Evolutionary conservation across 257 asterid species (phyloP), one percentile per base, ranked within the genome.

Genomic region (Solanum chaucha): DNA sequence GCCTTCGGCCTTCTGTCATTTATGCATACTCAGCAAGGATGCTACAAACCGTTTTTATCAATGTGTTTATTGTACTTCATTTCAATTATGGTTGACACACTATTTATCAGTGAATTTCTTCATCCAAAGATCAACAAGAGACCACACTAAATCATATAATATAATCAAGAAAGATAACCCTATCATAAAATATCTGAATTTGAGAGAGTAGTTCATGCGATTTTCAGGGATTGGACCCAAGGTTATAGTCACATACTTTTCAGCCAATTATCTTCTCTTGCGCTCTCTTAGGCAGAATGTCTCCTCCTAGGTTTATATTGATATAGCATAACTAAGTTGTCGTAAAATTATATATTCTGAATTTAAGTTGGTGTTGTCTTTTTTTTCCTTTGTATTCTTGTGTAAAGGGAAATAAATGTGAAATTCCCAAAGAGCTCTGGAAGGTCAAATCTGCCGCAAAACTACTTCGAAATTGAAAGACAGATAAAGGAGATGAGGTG

Each of bases 371-470:
- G 88, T 26, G 48, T 36, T 55, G 24, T 32, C 70, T 58, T 35
- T 82, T 28, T 73, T 88, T 73, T 22, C 26, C 64, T 38, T 64
- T 86, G 70, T 74, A 26, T 36, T 83, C 71, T 44, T 82, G 30
- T 72, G 87, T 95, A 98, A 90, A 90, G 85, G 85, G 93, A 88
- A 77, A 71, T 90, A 64, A 93, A 87, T 61, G 90, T 96, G 91
- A 93, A 88, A 89, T 96, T 96, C 87, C 95, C 99, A 8, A 83
- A 88, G 48, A 83, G 85, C 88, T 86, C 92, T 86, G 88, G 87
- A 55, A 91, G 36, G 82, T 86, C 85, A 24, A 85, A 65, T 89
- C 89, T 86, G 58, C 91, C 94, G 4, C 90, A 86, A 84, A 87
- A 19, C 87, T 92, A 90, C 88, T 86, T 46, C 44, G 95, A 90